Base-by-base conservation (phyloP, 2,329 filamentous ascomycete genomes). In the Monilinia fructicola region DNA sequence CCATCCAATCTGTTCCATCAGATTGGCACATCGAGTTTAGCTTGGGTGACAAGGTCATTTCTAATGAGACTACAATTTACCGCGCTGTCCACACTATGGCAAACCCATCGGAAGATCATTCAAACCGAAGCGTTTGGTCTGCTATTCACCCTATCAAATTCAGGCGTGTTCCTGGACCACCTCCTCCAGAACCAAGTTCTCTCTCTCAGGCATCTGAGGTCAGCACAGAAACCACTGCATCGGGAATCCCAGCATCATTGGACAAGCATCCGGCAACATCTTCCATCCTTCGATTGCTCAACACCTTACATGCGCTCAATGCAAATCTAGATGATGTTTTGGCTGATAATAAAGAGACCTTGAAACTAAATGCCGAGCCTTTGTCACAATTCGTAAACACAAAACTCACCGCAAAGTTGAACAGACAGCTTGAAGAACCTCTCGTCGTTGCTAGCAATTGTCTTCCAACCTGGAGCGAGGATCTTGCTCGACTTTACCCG, bases 21-120 rank as follows among this genome's bases (percentile, higher is more conserved):
- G 93, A 98, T 75, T 99, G 95, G 95, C 94, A 99, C 74, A 93
- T 99, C 68, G 92, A 98, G 75, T 99, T 99, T 78, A 93, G 87
- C 71, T 85, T 98, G 60, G 90, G 96, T 70, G 90, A 85, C 64
- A 92, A 93, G 76, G 85, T 90, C 1, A 90, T 99, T 67, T 84
- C 91, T 0, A 95, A 93, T 72, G 93, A 98, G 73, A 97, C 92
- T 0, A 99, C 95, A 0, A 94, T 99, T 66, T 99, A 98, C 75
- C 90, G 94, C 58, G 95, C 95, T 42, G 92, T 98, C 11, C 92
- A 97, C 74, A 58, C 79, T 76, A 66, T 74, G 77, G 83, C 85
- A 67, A 78, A 82, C 18, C 79, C 84, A 59, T 76, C 83, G 14
- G 85, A 90, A 26, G 92, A 96, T 66, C 83, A 88, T 14, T 80